Base-by-base conservation (phyloP, 768 basidiomycete genomes). In the Mycena rosella region DNA sequence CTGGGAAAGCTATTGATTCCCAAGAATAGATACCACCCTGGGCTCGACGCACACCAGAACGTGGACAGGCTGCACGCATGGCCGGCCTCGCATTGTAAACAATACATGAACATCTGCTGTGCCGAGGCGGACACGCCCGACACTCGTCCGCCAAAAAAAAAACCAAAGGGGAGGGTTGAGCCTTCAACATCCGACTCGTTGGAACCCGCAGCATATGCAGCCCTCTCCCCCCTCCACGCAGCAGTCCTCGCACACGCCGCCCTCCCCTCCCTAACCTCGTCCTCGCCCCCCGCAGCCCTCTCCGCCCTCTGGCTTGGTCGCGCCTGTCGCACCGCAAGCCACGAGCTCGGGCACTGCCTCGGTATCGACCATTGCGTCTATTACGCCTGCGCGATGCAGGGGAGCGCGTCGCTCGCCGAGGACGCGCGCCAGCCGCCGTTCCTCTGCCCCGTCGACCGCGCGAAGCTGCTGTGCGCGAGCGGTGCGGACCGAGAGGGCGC, bases 271-370 rank as follows among this genome's bases (percentile, higher is more conserved):
- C 69, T 70, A 24, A 63, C 34, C 15, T 49, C 24, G 27, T 65
- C 74, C 15, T 68, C 67, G 15, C 64, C 74, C 14, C 8, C 67
- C 22, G 61, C 58, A 29, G 52, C 67, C 2, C 69, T 78, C 29
- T 68, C 73, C 9, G 76, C 71, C 14, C 49, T 81, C n/a, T 81
- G 80, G 78, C 76, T 82, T 5, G 73, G 75, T 14, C 76, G 81
- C 11, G 74, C 78, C 20, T 80, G 79, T 49, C 76, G 77, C 22
- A 81, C 80, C 0, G 76, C 79, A n/a, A 75, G 75, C 55, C 80
- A 82, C 69, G 78, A 86, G 75, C 64, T 83, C 48, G 76, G 85
- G 57, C 85, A 86, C 75, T 78, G 79, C 63, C 76, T 79, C 17
- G 78, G 79, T 24, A 78, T 81, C n/a, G 78, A 82, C 49, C 80